Base-by-base conservation (phyloP, 2,329 filamentous ascomycete species). In the Calonectria montana region DNA sequence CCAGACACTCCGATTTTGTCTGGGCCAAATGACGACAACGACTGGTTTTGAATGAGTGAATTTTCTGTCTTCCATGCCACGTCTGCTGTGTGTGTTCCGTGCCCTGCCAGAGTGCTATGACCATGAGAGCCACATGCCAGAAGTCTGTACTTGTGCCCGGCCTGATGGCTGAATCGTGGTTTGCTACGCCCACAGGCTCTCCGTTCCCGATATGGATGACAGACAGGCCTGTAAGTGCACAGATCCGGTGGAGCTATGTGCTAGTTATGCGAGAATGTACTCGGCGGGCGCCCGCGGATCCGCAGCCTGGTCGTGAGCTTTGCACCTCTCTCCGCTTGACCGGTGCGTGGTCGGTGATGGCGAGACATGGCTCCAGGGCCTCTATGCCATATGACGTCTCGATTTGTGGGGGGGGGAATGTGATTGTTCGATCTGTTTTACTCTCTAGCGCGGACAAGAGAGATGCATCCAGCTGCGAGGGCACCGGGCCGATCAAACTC, bases 11-110 rank as follows among this genome's bases (percentile, higher is more conserved):
- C 15, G 29, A 39, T 39, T 41, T 27, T 37, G 62, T 61, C 61
- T 35, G 67, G 61, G 64, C 43, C 63, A 70, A 71, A 73, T 70
- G 67, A 70, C 64, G 71, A 73, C 50, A 73, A 73, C 65, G 71
- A 70, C 59, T 71, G 65, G 59, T 59, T 59, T 62, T 65, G 69
- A 65, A 69, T 67, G 57, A 55, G 37, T 63, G 65, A 29, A 65
- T 57, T 63, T 63, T 66, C 29, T 25, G 45, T 50, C 25, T 37
- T 64, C 29, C 25, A 50, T 35, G 23, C 65, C 21, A 48, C 48
- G 9, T 62, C 23, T 53, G 43, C 23, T 45, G 27, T 18, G 13
- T 37, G 53, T 59, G 57, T 53, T 50, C 23, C 23, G 50, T 61
- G 53, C 53, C 25, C 29, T 61, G 25, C 39, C 43, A 35, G 43